These are phyloP conservation scores for Lomentospora prolificans DNA, from an alignment of 2,329 filamentous ascomycete genomes.

Conservation along the genomic window DNA sequence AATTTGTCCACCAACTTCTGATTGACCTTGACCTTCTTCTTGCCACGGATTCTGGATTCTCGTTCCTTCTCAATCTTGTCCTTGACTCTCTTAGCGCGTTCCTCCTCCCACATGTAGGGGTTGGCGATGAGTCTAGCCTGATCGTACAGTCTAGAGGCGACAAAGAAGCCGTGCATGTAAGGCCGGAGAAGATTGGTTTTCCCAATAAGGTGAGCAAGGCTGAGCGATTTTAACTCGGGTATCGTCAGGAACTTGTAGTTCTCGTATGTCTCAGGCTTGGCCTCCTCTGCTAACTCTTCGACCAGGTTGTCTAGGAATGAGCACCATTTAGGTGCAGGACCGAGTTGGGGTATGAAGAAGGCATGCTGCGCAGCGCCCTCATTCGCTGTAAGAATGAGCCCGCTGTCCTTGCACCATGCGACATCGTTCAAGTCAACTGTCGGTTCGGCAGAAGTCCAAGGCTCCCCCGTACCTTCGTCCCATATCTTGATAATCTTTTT, in stretches of 20 bases:
- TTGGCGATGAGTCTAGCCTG: conserved; percentile 89
- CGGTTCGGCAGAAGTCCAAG: conserved; percentile 94
- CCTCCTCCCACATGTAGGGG: conserved; percentile 87
- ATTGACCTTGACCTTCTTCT: conserved; percentile 98
- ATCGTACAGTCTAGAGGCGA: conserved; percentile 89
- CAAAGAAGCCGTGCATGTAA: conserved; percentile 99
- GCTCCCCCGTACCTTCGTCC: conserved; percentile 71
- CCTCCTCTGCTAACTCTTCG: conserved; percentile 92
- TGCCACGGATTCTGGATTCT: conserved; percentile 86
- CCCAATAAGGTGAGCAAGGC: conserved; percentile 79
- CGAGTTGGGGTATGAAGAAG: conserved; percentile 89
- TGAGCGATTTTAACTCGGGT: conserved; percentile 75
- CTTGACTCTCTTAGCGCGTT: conserved; percentile 80
- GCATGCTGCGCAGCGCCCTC: conserved; percentile 92
- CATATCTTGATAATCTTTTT: conserved; percentile 97
- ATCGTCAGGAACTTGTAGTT: conserved; percentile 98
- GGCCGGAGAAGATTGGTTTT: conserved; percentile 82
- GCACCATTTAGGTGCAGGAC: conserved; percentile 91
- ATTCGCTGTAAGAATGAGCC: conserved; percentile 94
- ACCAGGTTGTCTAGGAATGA: conserved; percentile 95
- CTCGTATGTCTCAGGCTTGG: conserved; percentile 77
- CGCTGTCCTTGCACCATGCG: conserved; percentile 82
- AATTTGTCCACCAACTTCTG: conserved; percentile 67
- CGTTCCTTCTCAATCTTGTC: conserved; percentile 96
- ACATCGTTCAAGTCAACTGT: conserved; percentile 92